Base-by-base conservation (phyloP, 1,139 yeast species). In the Yamadazyma buinensis region DNA sequence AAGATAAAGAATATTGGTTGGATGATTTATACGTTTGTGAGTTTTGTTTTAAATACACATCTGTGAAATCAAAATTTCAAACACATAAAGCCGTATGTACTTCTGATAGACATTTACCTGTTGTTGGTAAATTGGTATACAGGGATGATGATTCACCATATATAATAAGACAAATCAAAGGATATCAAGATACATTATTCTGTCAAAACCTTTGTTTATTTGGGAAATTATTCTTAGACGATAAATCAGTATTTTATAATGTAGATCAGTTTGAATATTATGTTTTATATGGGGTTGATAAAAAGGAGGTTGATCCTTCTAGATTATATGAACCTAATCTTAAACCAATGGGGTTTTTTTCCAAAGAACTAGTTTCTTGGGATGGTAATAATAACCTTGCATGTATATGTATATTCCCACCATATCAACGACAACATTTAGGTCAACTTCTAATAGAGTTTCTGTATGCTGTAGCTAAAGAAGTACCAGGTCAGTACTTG, bases 321-420 rank as follows among this genome's bases (percentile, higher is more conserved):
- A 33, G 20, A 18, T 14, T 17, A 15, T 34, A 30, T 18, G 37
- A 38, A n/a, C 48, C 44, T 9, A 40, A 45, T 17, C 57, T 51
- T 35, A 51, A 67, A 30, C 88, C 94, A 7, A 77, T 88, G 83
- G 98, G 97, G 1, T 92, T 87, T 54, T 92, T 87, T 51, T 88
- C 97, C 15, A 85, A 86, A 47, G 98, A 92, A 51, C 61, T 83
- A 30, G 67, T 84, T 1, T 81, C 96, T 0, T 86, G 90, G 77
- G 94, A 86, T 37, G 74, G 77, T 37, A 85, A 88, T 40, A 67
- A 62, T 51, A 92, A 92, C 53, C 63, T 92, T 32, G 96, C 97
- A 1, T 92, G 97, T 53, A 84, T 92, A 17, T 72, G 95, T 46
- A 77, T 87, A 4, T 85, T 92, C 43, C 98, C 98, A 0, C 97